Conservation (phyloP, 805 yeast species). For the Zygoascus biomembranicola region DNA sequence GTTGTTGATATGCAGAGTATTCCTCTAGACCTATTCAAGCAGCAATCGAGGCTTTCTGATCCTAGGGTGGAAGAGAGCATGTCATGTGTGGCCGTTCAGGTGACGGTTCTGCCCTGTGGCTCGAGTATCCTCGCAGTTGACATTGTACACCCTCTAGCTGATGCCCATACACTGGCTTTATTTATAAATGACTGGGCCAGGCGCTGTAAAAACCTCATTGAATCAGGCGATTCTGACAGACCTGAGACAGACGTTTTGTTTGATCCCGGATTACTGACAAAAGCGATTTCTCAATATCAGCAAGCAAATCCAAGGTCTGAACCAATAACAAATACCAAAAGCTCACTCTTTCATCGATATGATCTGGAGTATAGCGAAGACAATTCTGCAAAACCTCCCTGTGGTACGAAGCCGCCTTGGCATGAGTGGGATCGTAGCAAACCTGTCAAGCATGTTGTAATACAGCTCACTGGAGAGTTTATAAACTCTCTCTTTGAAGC, state of each 20-base stretch:
- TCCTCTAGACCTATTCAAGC: not conserved
- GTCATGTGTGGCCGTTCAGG: not conserved
- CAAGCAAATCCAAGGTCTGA: not conserved
- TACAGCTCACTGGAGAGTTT: not conserved
- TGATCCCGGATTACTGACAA: not conserved
- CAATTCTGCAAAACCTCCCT: not conserved
- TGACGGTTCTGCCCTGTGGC: not conserved
- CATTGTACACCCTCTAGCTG: not conserved
- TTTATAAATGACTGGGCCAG: not conserved
- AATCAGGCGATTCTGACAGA: not conserved
- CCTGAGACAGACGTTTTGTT: not conserved
- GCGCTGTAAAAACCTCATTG: not conserved
- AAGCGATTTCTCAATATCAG: not conserved
- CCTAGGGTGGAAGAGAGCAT: not conserved
- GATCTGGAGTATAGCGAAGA: not conserved
- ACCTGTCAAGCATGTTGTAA: not conserved
- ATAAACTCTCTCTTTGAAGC: not conserved
- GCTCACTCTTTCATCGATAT: not conserved
- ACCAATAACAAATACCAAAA: not conserved
- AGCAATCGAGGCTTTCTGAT: not conserved
- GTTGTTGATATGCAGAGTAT: not conserved
- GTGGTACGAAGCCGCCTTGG: not conserved
- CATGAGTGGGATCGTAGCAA: not conserved
- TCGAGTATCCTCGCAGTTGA: not conserved
- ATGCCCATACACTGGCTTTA: not conserved